Percentiles rank a stretch among this genome's conserved stretches.
These are phyloP conservation scores for Rhododendron williamsianum DNA, from an alignment of 148 eudicot species.

Conservation along the genomic window DNA sequence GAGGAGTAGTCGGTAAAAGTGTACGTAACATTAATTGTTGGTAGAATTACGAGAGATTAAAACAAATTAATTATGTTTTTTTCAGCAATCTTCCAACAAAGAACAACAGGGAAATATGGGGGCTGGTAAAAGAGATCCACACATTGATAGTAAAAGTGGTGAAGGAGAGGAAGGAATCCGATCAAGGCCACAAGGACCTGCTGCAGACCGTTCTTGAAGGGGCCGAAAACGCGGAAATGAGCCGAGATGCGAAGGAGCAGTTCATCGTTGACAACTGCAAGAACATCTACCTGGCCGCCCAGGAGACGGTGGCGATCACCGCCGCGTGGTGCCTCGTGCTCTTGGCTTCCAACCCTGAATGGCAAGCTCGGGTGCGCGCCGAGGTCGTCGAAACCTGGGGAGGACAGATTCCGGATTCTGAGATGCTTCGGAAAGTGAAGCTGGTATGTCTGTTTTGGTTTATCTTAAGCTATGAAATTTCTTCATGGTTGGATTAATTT, in stretches of 20 bases:
- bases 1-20: too few relatives aligned
- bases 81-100: slow-evolving; percentile 9
- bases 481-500: not conserved
- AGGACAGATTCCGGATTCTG: slow-evolving; percentile 5
- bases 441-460: not conserved
- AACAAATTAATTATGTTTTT: not conserved
- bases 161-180: slow-evolving; percentile 12
- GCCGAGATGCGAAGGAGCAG: not conserved
- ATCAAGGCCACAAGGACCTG: not conserved
- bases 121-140: slow-evolving; percentile 10
- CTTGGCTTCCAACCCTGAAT: slow-evolving; percentile 13
- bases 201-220: slow-evolving; percentile 7
- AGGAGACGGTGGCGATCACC: slow-evolving; percentile 6
- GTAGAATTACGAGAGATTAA: too few relatives aligned
- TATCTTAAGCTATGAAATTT: not conserved
- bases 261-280: slow-evolving; percentile 19
- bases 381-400: slow-evolving; percentile 16
- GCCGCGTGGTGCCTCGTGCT: slow-evolving; percentile 14
- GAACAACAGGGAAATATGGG: slow-evolving; percentile 7
- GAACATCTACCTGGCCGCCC: slow-evolving; percentile 16
- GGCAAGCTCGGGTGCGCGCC: slow-evolving; percentile 13
- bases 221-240: not conserved
- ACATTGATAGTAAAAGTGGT: slow-evolving; percentile 2
- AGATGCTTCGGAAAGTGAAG: slow-evolving; percentile 10
- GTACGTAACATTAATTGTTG: too few relatives aligned